Conservation (phyloP, 140 eudicot species). For the Cichorium intybus region DNA sequence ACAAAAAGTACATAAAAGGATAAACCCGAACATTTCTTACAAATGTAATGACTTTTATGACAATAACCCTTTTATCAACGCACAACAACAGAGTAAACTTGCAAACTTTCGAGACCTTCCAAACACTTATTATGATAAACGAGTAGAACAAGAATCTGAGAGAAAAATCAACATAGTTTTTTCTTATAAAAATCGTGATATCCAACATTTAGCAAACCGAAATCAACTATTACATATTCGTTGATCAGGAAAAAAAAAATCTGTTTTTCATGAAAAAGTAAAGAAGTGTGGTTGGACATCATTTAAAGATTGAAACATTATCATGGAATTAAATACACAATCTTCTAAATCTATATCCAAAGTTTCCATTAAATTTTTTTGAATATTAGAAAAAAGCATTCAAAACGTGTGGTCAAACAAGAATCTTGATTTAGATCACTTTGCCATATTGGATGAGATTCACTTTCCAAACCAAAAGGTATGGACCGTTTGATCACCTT, state of each 20-base stretch:
- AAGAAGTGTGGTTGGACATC: not conserved
- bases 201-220: not conserved
- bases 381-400: not conserved
- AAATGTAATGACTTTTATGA: too few species aligned
- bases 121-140: too few species aligned
- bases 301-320: not conserved
- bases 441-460: conserved; percentile 19
- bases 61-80: too few species aligned
- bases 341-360: not conserved
- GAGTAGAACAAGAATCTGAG: too few species aligned
- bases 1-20: too few species aligned
- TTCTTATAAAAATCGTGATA: too few species aligned
- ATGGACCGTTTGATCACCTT: conserved; percentile 19
- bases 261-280: not conserved
- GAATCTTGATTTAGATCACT: conserved; percentile 17
- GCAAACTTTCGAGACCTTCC: too few species aligned
- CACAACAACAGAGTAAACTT: too few species aligned
- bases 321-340: not conserved
- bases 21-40: too few species aligned
- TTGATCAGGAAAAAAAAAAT: not conserved
- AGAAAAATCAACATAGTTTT: too few species aligned
- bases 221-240: not conserved
- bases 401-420: conserved; percentile 10
- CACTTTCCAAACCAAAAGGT: conserved; percentile 17
- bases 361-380: not conserved